Percentiles rank a stretch among this genome's conserved stretches.
Evolutionary conservation across 2,329 filamentous ascomycete species (phyloP).

Genomic region (Diaporthe destruens): DNA sequence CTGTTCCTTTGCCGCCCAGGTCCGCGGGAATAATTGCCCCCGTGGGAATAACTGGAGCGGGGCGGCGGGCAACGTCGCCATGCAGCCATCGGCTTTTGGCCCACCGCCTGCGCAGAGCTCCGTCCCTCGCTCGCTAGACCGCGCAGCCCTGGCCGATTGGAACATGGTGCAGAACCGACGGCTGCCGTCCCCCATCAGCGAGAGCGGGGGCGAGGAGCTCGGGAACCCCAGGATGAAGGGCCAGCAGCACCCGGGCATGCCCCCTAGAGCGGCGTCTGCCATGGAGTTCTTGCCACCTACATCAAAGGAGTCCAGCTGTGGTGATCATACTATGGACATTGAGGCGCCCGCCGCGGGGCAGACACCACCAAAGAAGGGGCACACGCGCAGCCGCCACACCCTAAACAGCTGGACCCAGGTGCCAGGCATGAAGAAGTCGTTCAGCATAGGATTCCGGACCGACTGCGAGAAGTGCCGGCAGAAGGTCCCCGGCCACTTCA

Average conservation of each 20-base stretch:
- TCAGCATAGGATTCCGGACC: conserved; percentile 82
- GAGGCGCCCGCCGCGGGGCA: conserved; percentile 60
- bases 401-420: conserved; percentile 69
- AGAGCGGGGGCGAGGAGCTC: conserved; percentile 62
- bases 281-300: conserved; percentile 47
- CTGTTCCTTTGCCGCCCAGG: conserved; percentile 67
- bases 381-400: conserved; percentile 70
- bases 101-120: conserved; percentile 57
- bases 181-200: conserved; percentile 71
- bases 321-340: conserved; percentile 48
- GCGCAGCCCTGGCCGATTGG: conserved; percentile 60
- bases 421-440: conserved; percentile 75
- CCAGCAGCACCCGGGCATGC: conserved; percentile 51
- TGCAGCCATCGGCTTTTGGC: conserved; percentile 52
- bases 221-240: conserved; percentile 56
- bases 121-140: conserved; percentile 63
- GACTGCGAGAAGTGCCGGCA: conserved; percentile 83
- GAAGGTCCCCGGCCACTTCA: conserved; percentile 84
- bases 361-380: conserved; percentile 64
- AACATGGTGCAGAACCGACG: conserved; percentile 65
- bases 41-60: conserved; percentile 64
- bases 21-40: conserved; percentile 60
- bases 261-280: conserved; percentile 52
- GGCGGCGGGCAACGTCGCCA: conserved; percentile 49
- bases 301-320: conserved; percentile 11